phyloP scores from a whole-genome alignment of 202 grass and related monocot species.

The Panicum virgatum region DNA sequence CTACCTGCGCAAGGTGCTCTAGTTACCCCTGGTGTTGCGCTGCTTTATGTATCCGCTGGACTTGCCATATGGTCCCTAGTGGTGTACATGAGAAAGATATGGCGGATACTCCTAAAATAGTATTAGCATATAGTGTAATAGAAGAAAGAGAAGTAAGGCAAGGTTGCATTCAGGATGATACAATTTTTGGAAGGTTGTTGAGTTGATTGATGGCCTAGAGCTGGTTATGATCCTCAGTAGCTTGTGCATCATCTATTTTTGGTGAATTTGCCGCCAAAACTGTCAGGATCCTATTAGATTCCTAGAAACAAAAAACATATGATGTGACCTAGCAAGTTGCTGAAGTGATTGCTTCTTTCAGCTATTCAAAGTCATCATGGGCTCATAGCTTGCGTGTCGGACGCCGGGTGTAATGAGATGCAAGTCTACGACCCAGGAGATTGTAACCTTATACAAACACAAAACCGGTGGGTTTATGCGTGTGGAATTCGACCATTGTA shows the following conservation, averaged over 20 bases:
- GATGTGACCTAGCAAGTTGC: conserved; percentile 31
- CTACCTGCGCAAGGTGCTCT: conserved; percentile 54
- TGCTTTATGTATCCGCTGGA: conserved; percentile 88
- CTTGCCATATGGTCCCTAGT: conserved; percentile 93
- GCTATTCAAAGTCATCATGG: background rate
- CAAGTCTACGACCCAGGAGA: conserved; percentile 21
- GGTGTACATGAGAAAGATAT: conserved; percentile 96
- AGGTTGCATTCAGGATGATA: conserved; percentile 32
- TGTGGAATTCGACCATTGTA: conserved; percentile 46
- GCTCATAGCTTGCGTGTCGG: conserved; percentile 22
- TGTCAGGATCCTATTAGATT: conserved; percentile 21
- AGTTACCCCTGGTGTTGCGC: conserved; percentile 53
- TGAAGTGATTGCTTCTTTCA: conserved; percentile 25
- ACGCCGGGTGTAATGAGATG: conserved; percentile 32
- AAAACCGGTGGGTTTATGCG: conserved; percentile 32
- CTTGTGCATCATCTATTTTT: conserved; percentile 7
- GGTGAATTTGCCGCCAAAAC: conserved; percentile 32
- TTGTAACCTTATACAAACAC: conserved; percentile 50
- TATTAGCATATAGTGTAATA: conserved; percentile 52
- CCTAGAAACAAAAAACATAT: conserved; percentile 29
- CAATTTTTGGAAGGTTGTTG: conserved; percentile 35
- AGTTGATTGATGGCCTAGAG: conserved; percentile 35
- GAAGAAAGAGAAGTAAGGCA: conserved; percentile 41
- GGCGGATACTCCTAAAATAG: conserved; percentile 85
- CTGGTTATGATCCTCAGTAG: conserved; percentile 37